Percentiles rank a stretch among this genome's conserved stretches.
Conservation (phyloP, 441 rosid species). For the Jatropha podagrica region DNA sequence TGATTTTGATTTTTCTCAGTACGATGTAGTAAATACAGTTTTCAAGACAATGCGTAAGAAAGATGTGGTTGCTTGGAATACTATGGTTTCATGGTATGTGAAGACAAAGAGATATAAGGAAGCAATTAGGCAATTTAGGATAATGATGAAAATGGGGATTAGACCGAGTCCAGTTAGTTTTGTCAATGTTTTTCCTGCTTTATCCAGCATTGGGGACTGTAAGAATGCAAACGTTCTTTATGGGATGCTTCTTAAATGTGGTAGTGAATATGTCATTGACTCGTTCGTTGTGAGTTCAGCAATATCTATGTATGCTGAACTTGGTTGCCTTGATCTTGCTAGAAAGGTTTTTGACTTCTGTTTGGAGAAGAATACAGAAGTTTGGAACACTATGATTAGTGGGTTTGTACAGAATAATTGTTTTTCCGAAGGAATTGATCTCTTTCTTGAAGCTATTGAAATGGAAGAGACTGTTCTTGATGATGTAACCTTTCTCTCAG, state of each 20-base stretch:
- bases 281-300: slow-evolving; percentile 72
- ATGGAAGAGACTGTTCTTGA: slow-evolving; percentile 49
- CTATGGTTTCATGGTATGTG: slow-evolving; percentile 72
- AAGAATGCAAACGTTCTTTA: slow-evolving; percentile 51
- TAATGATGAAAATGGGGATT: slow-evolving; percentile 66
- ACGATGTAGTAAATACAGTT: slow-evolving; percentile 58
- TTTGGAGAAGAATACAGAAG: slow-evolving; percentile 57
- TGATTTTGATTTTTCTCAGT: slow-evolving; percentile 29
- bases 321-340: slow-evolving; percentile 54
- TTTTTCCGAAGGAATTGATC: slow-evolving; percentile 46
- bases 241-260: slow-evolving; percentile 64
- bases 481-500: slow-evolving; percentile 65
- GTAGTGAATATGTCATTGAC: slow-evolving; percentile 58
- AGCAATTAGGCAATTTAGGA: slow-evolving; percentile 55
- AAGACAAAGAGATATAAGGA: slow-evolving; percentile 54
- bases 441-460: slow-evolving; percentile 55
- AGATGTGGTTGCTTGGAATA: slow-evolving; percentile 87
- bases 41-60: slow-evolving; percentile 64
- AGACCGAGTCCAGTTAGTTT: slow-evolving; percentile 74
- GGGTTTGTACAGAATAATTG: slow-evolving; percentile 56
- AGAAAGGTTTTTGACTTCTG: slow-evolving; percentile 66
- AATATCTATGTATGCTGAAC: slow-evolving; percentile 62
- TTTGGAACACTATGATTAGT: slow-evolving; percentile 82
- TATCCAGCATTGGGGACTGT: slow-evolving; percentile 42
- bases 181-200: slow-evolving; percentile 73